Evolutionary conservation across 2,329 filamentous ascomycete genomes (phyloP).

Genomic region (Ophiognomonia clavigignenti-juglandacearum): DNA sequence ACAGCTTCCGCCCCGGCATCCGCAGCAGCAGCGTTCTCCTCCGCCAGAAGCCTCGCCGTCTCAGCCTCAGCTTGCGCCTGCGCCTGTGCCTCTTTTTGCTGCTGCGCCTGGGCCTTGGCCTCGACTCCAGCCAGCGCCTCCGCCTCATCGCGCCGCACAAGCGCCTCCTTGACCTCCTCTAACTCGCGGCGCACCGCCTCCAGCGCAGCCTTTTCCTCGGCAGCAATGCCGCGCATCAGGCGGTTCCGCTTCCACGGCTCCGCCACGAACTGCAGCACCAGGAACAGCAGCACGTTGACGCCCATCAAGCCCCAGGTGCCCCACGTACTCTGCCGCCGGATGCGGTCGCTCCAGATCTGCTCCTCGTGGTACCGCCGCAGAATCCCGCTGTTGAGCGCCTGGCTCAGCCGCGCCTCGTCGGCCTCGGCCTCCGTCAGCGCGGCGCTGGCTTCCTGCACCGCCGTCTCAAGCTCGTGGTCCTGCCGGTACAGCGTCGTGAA

Average conservation of each 20-base stretch:
- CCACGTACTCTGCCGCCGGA: conserved; percentile 94
- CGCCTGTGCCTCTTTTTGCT: not conserved
- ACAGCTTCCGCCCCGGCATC: conserved; percentile 20
- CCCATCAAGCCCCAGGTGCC: conserved; percentile 98
- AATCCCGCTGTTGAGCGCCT: conserved; percentile 75
- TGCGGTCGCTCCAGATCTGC: conserved; percentile 98
- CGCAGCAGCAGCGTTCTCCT: conserved; percentile 25
- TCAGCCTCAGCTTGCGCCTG: too few species aligned
- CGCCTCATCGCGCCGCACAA: conserved; percentile 20
- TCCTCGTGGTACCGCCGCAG: conserved; percentile 94
- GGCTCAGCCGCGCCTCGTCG: conserved; percentile 71
- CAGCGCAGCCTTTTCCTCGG: conserved; percentile 61
- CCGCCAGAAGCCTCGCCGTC: not conserved
- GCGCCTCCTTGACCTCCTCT: conserved; percentile 25
- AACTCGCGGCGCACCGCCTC: conserved; percentile 44
- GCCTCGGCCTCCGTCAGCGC: conserved; percentile 70
- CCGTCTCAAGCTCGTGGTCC: conserved; percentile 89
- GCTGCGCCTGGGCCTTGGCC: not conserved
- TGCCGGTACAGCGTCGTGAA: conserved; percentile 90
- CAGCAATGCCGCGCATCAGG: conserved; percentile 78
- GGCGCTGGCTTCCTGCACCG: conserved; percentile 68
- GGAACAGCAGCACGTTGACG: conserved; percentile 83
- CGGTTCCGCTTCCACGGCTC: conserved; percentile 86
- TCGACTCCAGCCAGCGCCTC: conserved; percentile 13
- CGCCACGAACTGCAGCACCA: conserved; percentile 81